Conservation (phyloP, 176 grass and related monocot genomes). For the Calamus simplicifolius region DNA sequence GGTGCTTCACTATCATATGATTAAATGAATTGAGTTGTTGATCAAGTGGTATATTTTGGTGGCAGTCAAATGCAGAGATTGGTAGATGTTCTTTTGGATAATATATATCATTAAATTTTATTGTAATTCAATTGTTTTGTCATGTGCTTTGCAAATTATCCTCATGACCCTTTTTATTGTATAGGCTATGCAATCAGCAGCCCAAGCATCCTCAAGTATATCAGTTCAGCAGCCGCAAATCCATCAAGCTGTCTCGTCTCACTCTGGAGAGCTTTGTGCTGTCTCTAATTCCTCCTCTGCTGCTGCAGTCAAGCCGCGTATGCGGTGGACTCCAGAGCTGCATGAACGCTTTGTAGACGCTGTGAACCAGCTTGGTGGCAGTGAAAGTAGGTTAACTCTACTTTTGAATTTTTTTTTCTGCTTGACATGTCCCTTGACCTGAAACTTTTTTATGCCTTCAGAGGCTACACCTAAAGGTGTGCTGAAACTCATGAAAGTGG, state of each 20-base stretch:
- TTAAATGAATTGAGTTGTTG: no score
- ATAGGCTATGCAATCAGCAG: slow-evolving; percentile 28
- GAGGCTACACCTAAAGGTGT: slow-evolving; percentile 15
- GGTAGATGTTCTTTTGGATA: no score
- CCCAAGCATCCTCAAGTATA: slow-evolving; percentile 7
- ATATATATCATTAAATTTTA: no score
- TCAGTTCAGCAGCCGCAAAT: slow-evolving; percentile 16
- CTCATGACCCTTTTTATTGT: slow-evolving; percentile 8
- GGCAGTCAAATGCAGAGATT: no score
- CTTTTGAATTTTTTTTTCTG: background rate
- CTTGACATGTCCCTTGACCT: background rate
- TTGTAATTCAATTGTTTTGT: no score
- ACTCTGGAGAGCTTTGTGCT: slow-evolving; percentile 27
- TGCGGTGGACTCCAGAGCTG: slow-evolving; percentile 79
- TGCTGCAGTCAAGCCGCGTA: slow-evolving; percentile 40
- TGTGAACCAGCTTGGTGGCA: slow-evolving; percentile 64
- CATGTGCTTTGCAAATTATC: background rate
- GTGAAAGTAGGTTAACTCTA: slow-evolving; percentile 47
- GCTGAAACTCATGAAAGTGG: slow-evolving; percentile 10
- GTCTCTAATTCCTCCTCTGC: slow-evolving; percentile 27
- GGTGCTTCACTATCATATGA: no score
- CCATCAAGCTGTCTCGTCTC: slow-evolving; percentile 22
- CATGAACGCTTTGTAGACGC: slow-evolving; percentile 70
- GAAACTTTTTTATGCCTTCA: background rate
- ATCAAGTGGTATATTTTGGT: no score